Percentiles rank a stretch among this genome's conserved stretches.
Conservation (phyloP, 1,284 basidiomycete species). For the Ustilago shanxiensis region DNA sequence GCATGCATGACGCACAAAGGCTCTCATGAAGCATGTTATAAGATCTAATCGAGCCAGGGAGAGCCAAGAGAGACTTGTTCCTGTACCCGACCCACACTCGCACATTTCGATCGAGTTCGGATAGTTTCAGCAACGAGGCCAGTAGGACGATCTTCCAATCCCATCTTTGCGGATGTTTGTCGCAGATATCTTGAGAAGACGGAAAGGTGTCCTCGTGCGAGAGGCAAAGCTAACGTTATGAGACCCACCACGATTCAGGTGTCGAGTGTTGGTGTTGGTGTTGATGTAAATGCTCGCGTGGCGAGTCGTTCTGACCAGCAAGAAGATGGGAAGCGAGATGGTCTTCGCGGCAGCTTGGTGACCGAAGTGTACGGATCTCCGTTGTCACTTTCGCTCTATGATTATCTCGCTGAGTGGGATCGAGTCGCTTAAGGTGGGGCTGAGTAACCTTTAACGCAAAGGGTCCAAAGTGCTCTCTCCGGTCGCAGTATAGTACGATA, state of each 20-base stretch:
- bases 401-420: slow-evolving; percentile 8
- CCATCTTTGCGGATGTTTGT: no score
- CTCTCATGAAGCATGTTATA: neutral
- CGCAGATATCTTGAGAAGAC: neutral
- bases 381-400: slow-evolving; percentile 2
- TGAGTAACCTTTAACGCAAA: neutral
- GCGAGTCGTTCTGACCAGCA: neutral
- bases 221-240: slow-evolving; percentile 4
- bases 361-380: slow-evolving; percentile 15
- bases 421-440: neutral
- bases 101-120: neutral
- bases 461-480: neutral
- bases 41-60: neutral
- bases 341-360: neutral
- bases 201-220: slow-evolving; percentile 5
- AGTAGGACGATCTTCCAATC: no score
- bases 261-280: neutral
- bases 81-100: neutral
- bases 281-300: slow-evolving; percentile 7
- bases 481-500: no score
- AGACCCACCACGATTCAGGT: neutral
- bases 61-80: neutral
- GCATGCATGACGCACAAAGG: no score
- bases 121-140: neutral
- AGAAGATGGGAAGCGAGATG: neutral